These are phyloP conservation scores for Hanseniaspora uvarum DNA, from an alignment of 1,139 yeast genomes.

Conservation along the genomic window DNA sequence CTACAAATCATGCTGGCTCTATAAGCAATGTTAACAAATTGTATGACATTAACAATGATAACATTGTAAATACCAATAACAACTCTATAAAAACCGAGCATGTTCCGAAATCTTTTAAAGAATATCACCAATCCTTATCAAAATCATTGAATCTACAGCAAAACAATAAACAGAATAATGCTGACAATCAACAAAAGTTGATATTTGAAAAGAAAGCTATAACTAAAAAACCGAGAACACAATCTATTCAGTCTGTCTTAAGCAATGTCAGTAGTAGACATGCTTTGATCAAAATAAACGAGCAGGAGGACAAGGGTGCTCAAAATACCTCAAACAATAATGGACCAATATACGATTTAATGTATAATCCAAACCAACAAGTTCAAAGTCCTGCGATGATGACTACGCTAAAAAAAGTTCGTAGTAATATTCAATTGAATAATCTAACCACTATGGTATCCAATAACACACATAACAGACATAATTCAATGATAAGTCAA, in stretches of 20 bases:
- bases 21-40: neutral
- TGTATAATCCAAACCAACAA: slow-evolving; percentile 24
- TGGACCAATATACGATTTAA: slow-evolving; percentile 19
- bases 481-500: slow-evolving; percentile 1
- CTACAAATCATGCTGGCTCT: neutral
- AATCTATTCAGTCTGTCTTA: slow-evolving; percentile 55
- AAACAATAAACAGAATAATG: neutral
- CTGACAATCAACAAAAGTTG: slow-evolving; percentile 19
- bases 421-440: slow-evolving; percentile 20
- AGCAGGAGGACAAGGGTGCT: slow-evolving; percentile 19
- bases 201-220: slow-evolving; percentile 45
- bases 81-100: neutral
- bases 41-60: neutral
- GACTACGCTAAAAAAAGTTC: slow-evolving; percentile 23
- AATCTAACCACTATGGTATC: slow-evolving; percentile 10
- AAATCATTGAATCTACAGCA: neutral
- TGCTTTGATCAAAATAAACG: slow-evolving; percentile 23
- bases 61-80: neutral
- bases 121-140: neutral
- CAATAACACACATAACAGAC: slow-evolving; percentile 10
- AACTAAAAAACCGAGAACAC: slow-evolving; percentile 44
- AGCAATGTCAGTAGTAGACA: slow-evolving; percentile 49
- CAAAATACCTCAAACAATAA: neutral
- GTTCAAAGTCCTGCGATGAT: slow-evolving; percentile 30
- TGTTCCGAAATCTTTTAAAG: neutral